Base-by-base conservation (phyloP, 2,329 filamentous ascomycete species). In the Aspergillus oerlinghausenensis region DNA sequence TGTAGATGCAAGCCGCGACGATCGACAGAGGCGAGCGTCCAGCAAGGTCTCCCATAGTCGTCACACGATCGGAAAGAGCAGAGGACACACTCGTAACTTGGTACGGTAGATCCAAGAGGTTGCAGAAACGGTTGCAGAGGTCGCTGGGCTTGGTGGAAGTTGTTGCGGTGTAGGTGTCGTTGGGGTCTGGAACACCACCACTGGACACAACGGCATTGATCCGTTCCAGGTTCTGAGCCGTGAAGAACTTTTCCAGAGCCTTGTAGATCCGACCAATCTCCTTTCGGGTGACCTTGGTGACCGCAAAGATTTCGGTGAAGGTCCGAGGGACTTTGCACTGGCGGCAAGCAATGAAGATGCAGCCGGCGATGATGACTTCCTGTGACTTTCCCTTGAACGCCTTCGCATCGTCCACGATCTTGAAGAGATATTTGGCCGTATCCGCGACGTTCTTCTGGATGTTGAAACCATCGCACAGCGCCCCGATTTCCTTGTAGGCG, bases 191-290 rank as follows among this genome's bases (percentile, higher is more conserved):
- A n/a, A 76, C 69, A 51, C 73, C 73, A 76, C 84, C 80, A 78
- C 80, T 71, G 76, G 78, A 76, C 35, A 77, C 71, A 32, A 79
- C 73, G 17, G 74, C 72, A 43, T 77, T 75, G 60, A 77, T 80
- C 61, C 81, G 81, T 67, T 85, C 82, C 55, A 84, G 78, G 62
- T 88, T 86, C 68, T 90, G 83, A 66, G 87, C 87, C 68, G 88
- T 86, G 69, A 97, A 83, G 76, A 96, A 97, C 65, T 88, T 86
- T 77, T 97, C 92, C 48, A 99, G 82, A 56, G 86, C 81, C 79
- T 99, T 99, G 83, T 97, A 99, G 25, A 93, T 93, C 56, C 92
- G 83, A 23, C 94, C 94, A 61, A 99, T 96, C 71, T 99, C 95
- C 78, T 97, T 97, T 80, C 97, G 97, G 59, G 88, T 88, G 28